These are phyloP conservation scores for Coccinonectria pachysandricola DNA, from an alignment of 2,329 filamentous ascomycete genomes.

Conservation along the genomic window DNA sequence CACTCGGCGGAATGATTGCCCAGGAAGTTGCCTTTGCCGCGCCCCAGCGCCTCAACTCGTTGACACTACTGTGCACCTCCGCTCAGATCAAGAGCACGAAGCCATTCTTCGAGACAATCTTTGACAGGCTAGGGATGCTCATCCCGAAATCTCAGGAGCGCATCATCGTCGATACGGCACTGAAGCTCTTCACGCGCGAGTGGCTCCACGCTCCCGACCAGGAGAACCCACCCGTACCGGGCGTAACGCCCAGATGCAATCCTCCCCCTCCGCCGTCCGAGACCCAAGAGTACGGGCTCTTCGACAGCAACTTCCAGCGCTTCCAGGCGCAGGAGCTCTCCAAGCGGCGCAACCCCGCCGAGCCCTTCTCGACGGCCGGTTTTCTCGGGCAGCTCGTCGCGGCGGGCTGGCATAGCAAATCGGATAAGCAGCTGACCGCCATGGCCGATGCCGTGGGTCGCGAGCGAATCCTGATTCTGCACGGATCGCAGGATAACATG, in stretches of 20 bases:
- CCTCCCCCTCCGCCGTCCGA: constrained; percentile 19
- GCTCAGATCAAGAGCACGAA: constrained; percentile 50
- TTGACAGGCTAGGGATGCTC: constrained; percentile 43
- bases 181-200: constrained; percentile 51
- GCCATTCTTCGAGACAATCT: constrained; percentile 54
- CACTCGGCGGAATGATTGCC: constrained; percentile 86
- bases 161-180: constrained; percentile 53
- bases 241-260: constrained; percentile 29
- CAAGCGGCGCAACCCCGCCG: constrained; percentile 52
- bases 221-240: constrained; percentile 35
- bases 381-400: constrained; percentile 72
- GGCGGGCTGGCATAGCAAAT: constrained; percentile 72
- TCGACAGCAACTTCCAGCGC: constrained; percentile 69
- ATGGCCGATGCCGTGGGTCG: constrained; percentile 61
- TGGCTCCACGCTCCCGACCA: constrained; percentile 57
- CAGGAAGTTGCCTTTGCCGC: constrained; percentile 61
- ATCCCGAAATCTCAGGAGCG: constrained; percentile 62
- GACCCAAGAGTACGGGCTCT: constrained; percentile 37
- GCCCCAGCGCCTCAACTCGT: constrained; percentile 41
- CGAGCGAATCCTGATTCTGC: constrained; percentile 64
- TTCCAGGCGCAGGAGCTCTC: constrained; percentile 70
- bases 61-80: constrained; percentile 53
- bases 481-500: constrained; percentile 71
- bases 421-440: constrained; percentile 35
- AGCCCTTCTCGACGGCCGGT: constrained; percentile 50